These are phyloP conservation scores for Pythium volutum DNA, from an alignment of 352 stramenopile species.

Conservation along the genomic window DNA sequence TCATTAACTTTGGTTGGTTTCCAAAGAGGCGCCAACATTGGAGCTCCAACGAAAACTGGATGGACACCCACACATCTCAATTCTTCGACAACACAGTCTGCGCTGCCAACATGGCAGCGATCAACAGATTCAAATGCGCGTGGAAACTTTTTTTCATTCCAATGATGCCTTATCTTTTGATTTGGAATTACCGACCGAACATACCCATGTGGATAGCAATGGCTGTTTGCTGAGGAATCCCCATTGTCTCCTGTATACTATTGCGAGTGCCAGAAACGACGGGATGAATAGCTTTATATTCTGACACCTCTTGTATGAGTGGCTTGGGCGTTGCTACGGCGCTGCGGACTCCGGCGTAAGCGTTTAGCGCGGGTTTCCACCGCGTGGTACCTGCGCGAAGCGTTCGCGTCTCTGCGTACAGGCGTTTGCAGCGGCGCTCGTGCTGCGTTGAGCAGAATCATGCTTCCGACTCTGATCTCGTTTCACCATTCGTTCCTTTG, in stretches of 20 bases:
- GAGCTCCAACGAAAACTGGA: not conserved
- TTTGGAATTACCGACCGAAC: slow-evolving; percentile 90
- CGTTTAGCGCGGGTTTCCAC: slow-evolving; percentile 28
- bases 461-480: slow-evolving; percentile 58
- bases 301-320: slow-evolving; percentile 92
- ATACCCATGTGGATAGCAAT: slow-evolving; percentile 76
- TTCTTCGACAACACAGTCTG: not conserved
- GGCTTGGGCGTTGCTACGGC: slow-evolving; percentile 22
- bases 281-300: slow-evolving; percentile 90
- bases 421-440: slow-evolving; percentile 22
- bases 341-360: not conserved
- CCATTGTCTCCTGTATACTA: not conserved
- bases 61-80: not conserved
- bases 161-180: slow-evolving; percentile 78
- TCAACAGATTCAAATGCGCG: not conserved
- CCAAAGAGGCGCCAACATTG: not conserved
- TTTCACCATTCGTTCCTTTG: slow-evolving; percentile 15
- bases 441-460: slow-evolving; percentile 78
- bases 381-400: slow-evolving; percentile 36
- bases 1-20: slow-evolving; percentile 15
- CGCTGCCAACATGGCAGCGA: too few species aligned
- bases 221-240: slow-evolving; percentile 87
- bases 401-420: not conserved
- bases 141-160: slow-evolving; percentile 30
- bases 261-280: slow-evolving; percentile 27